These are phyloP conservation scores for Phyllosticta capitalensis DNA, from an alignment of 2,329 filamentous ascomycete genomes.

Conservation along the genomic window DNA sequence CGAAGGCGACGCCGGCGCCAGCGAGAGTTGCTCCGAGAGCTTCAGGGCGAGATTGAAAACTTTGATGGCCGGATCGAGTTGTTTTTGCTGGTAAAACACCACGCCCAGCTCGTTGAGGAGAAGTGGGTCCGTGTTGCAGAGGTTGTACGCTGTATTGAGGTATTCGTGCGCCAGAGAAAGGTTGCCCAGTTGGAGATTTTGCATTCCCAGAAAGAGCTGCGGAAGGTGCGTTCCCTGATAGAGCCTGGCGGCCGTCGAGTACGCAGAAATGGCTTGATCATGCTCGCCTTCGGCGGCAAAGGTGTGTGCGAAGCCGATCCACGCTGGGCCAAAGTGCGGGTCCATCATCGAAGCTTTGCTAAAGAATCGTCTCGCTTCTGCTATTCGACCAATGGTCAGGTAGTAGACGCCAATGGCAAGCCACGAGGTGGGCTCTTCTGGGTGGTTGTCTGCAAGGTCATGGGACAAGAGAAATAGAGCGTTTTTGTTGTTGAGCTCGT, in stretches of 20 bases:
- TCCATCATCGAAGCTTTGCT: slow-evolving; percentile 97
- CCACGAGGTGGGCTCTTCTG: slow-evolving; percentile 85
- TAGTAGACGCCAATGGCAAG: slow-evolving; percentile 95
- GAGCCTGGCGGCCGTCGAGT: slow-evolving; percentile 84
- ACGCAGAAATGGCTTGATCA: slow-evolving; percentile 95
- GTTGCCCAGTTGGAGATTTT: slow-evolving; percentile 92
- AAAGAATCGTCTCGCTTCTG: slow-evolving; percentile 91
- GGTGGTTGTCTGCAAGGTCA: slow-evolving; percentile 83
- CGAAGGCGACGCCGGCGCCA: slow-evolving; percentile 57
- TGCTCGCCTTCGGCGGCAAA: slow-evolving; percentile 97
- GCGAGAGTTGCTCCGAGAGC: slow-evolving; percentile 70
- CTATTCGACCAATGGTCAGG: slow-evolving; percentile 76
- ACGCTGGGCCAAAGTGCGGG: slow-evolving; percentile 90
- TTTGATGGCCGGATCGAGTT: slow-evolving; percentile 62
- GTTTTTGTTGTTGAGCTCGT: slow-evolving; percentile 79
- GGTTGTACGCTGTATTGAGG: slow-evolving; percentile 73
- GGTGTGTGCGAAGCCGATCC: slow-evolving; percentile 98
- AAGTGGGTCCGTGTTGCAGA: slow-evolving; percentile 78
- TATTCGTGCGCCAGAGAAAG: slow-evolving; percentile 92
- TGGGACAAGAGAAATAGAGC: slow-evolving; percentile 86
- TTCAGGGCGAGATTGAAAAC: slow-evolving; percentile 70
- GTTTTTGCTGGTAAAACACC: slow-evolving; percentile 86
- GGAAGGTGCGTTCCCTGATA: slow-evolving; percentile 97
- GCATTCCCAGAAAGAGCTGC: slow-evolving; percentile 95
- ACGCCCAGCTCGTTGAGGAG: slow-evolving; percentile 93